Percentiles rank a stretch among this genome's conserved stretches.
phyloP scores from a whole-genome alignment of 176 grass and related monocot species.

The Aegilops speltoides region DNA sequence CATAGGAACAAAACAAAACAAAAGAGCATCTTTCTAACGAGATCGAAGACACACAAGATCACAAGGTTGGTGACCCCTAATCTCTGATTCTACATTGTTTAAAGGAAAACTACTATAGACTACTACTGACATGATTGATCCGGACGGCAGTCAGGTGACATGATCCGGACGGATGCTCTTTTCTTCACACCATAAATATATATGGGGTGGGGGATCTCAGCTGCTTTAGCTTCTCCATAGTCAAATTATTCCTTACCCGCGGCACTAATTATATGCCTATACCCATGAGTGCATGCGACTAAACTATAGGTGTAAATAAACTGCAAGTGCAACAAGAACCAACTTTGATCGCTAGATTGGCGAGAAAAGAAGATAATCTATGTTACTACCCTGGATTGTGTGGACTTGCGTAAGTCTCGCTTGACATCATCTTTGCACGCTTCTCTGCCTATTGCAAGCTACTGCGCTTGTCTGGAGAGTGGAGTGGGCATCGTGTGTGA shows the following conservation, averaged over 20 bases:
- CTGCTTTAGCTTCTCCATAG: not conserved
- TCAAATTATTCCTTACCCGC: constrained; percentile 24
- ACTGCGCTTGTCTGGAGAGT: not conserved
- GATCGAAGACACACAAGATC: not conserved
- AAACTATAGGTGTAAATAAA: not conserved
- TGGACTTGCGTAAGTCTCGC: not conserved
- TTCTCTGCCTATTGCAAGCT: not conserved
- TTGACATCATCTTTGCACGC: constrained; percentile 7
- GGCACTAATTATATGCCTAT: constrained; percentile 4
- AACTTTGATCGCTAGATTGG: constrained; percentile 4
- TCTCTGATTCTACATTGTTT: not conserved
- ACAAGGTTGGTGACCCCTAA: not conserved
- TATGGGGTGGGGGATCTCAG: not conserved
- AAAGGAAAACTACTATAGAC: too few relatives aligned
- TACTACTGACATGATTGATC: too few relatives aligned
- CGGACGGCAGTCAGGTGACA: not conserved
- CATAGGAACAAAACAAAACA: not conserved
- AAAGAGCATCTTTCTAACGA: not conserved
- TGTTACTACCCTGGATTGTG: not conserved
- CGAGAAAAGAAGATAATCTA: not conserved
- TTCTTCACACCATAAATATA: too few relatives aligned
- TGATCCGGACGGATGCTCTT: not conserved
- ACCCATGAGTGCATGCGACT: not conserved
- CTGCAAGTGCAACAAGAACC: not conserved
- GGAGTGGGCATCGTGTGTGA: not conserved